A percentile compares a stretch with the other conserved stretches of the same genome.
phyloP scores from a whole-genome alignment of 164 flowering plant genomes.

The Litsea cubeba region DNA sequence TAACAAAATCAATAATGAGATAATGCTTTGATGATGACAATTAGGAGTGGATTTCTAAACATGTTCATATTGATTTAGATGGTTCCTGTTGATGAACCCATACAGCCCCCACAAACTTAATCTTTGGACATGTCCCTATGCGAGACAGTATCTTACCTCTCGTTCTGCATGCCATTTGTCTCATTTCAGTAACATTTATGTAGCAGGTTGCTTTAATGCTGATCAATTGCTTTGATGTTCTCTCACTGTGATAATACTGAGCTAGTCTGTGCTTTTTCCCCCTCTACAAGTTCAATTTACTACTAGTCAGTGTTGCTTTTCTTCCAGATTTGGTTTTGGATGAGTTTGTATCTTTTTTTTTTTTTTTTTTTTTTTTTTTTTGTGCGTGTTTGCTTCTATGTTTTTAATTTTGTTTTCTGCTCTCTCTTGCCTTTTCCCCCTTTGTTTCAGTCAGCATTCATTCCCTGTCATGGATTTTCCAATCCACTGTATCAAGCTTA shows the following conservation, averaged over 20 bases:
- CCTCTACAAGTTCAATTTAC: neutral
- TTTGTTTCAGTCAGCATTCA: slow-evolving; percentile 35
- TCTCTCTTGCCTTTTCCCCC: neutral
- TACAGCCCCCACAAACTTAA: no score
- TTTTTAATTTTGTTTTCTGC: neutral
- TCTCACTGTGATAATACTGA: no score
- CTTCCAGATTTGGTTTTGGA: neutral
- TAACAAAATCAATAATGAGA: no score
- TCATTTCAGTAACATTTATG: neutral
- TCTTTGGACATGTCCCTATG: neutral
- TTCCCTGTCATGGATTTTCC: slow-evolving; percentile 47
- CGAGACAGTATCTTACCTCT: neutral
- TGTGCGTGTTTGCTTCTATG: neutral
- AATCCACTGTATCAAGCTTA: slow-evolving; percentile 47
- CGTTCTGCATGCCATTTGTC: neutral
- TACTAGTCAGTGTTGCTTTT: neutral
- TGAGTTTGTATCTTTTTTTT: neutral
- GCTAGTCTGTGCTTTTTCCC: neutral
- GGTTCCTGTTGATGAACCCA: no score
- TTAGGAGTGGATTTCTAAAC: no score
- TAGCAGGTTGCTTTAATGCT: neutral
- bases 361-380: neutral
- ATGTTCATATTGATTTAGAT: no score
- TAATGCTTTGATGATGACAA: no score
- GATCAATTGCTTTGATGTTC: neutral